These are phyloP conservation scores for Aspergillus asperescens DNA, from an alignment of 495 filamentous ascomycete species.

Conservation along the genomic window DNA sequence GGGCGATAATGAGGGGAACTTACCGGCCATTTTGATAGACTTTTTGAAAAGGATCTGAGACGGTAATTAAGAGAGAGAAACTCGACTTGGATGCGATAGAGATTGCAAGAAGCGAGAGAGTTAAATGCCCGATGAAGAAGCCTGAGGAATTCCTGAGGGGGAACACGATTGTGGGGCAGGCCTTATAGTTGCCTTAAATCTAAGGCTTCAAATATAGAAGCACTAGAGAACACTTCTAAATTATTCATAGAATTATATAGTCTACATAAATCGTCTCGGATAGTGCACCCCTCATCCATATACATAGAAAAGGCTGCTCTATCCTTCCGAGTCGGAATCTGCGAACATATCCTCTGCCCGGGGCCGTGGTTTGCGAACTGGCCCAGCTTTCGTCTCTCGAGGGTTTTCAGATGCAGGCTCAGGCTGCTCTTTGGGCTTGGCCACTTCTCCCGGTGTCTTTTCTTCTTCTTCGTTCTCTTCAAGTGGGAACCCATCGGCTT, in stretches of 20 bases:
- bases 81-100: not conserved
- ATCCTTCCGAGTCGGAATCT: conserved; percentile 51
- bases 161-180: conserved; percentile 13
- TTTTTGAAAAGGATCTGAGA: not conserved
- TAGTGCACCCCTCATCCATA: not conserved
- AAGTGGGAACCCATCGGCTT: conserved; percentile 51
- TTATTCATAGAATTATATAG: not conserved
- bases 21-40: conserved; percentile 39
- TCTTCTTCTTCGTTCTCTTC: conserved; percentile 30
- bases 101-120: conserved; percentile 1
- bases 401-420: conserved; percentile 15
- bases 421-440: conserved; percentile 15
- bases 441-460: conserved; percentile 37
- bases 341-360: conserved; percentile 96
- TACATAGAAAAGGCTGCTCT: not conserved
- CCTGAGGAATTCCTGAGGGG: conserved; percentile 11
- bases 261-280: not conserved
- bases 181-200: conserved; percentile 1
- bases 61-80: not conserved
- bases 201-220: conserved; percentile 3
- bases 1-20: conserved; percentile 13
- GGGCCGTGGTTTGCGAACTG: conserved; percentile 55
- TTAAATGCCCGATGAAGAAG: conserved; percentile 9
- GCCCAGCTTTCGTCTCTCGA: conserved; percentile 21
- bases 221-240: not conserved